Evolutionary conservation across 2,329 filamentous ascomycete species (phyloP), one percentile per base, ranked within the genome.

Genomic region (Colletotrichum navitas): DNA sequence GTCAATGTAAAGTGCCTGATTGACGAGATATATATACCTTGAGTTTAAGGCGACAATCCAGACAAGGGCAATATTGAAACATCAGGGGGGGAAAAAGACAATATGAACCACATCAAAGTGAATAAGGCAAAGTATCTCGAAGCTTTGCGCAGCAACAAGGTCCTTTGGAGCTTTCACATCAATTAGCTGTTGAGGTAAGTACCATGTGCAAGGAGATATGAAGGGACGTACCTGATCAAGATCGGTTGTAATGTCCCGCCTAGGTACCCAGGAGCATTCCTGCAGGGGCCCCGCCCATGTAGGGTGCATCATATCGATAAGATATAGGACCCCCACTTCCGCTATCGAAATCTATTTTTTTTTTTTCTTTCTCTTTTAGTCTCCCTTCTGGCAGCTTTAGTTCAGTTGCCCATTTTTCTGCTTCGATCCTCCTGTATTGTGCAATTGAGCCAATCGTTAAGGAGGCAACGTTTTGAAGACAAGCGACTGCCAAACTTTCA

Each of bases 311-410:
- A 32, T 51, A 55, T 66, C 34, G 63, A 66, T 55, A 56, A 66
- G 39, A 18, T 2, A 12, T 1, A 5, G 2, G 10, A 36, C 24
- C 39, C 56, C 58, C 41, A 60, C 58, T 60, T 12, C n/a, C 11
- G 21, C n/a, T 21, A 21, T 47, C 21, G 58, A 47, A 60, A 60
- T 47, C 58, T 60, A 60, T 26, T 60, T 45, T 60, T 60, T 60
- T 55, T 63, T 55, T 39, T 32, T 16, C 29, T 45, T n/a, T 34
- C 32, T 41, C 14, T 11, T 41, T 21, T 24, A n/a, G 10, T 39
- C 45, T 36, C 18, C 10, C 49, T 8, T 18, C 26, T 10, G 8
- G 49, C 16, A 12, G 49, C 49, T 18, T 51, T 39, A 59, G n/a
- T 43, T 12, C 56, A 18, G 8, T n/a, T 32, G 32, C 24, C 18